Evolutionary conservation across 805 yeast species (phyloP), one percentile per base, ranked within the genome.

Genomic region (Sungouiella thailandica): DNA sequence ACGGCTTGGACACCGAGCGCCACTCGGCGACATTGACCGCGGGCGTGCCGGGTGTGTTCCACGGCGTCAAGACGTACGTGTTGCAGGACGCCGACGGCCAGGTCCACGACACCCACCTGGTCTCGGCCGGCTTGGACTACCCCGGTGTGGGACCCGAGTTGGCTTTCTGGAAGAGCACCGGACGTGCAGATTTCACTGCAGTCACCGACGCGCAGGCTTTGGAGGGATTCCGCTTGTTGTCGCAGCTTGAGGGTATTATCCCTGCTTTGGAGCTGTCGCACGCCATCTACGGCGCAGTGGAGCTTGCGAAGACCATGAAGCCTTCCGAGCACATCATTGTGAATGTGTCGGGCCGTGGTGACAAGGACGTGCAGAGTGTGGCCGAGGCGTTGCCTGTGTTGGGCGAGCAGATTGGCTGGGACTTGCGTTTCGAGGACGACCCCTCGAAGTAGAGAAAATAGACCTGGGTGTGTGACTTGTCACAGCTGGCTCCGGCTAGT

Each of bases 121-220:
- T 93, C 24, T 86, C 96, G 44, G 99, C 99, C 25, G 99, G 99
- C 47, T 73, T 93, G 52, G 99, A 93, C 63, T 93, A 93, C 59
- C 99, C 99, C 17, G 99, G 97, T 63, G 99, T 93, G 29, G 99
- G 99, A 28, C 99, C 99, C 20, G 97, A 93, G 65, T 72, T 93
- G 48, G 94, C 97, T 2, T 77, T 73, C 57, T 93, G 97, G 97
- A 90, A 90, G 62, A 80, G 82, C 35, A 80, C 83, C 41, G 97
- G 97, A 17, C 79, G 99, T 54, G 98, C 94, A 7, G 70, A 82
- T 36, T 93, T 90, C 55, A 62, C 80, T 29, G 95, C 96, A 29
- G 97, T 94, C 36, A 85, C 95, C 22, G 96, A 93, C 61, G 88
- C 95, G n/a, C 80, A 93, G 57, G 97, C 97, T 19, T 70, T 93